Evolutionary conservation across 2,329 filamentous ascomycete species (phyloP).

Genomic region (Dothistroma septosporum): DNA sequence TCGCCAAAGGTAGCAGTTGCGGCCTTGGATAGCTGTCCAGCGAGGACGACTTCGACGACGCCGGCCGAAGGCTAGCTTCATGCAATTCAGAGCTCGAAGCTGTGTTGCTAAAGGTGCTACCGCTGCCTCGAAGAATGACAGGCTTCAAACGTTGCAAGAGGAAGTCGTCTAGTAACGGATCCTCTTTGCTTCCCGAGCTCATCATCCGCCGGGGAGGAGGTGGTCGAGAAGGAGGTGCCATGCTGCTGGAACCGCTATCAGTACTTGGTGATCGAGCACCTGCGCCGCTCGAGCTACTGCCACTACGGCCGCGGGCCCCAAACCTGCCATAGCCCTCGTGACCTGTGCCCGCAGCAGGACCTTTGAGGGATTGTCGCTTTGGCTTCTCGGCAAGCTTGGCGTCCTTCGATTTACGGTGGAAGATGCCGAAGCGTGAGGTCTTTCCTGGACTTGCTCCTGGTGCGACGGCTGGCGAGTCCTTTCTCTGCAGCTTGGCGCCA

Average conservation of each 20-base stretch:
- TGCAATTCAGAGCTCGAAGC: constrained; percentile 16
- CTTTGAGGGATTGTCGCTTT: constrained; percentile 62
- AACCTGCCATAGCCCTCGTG: constrained; percentile 79
- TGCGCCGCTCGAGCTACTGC: constrained; percentile 51
- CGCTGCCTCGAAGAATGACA: constrained; percentile 43
- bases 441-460: constrained; percentile 58
- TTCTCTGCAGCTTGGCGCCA: constrained; percentile 24
- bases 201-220: constrained; percentile 38
- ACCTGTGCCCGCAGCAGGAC: constrained; percentile 85
- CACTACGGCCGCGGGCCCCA: constrained; percentile 61
- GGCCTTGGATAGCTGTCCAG: constrained; percentile 22
- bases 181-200: constrained; percentile 41
- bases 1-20: constrained; percentile 31
- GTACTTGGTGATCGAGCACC: constrained; percentile 46
- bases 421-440: constrained; percentile 70
- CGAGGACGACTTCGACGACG: constrained; percentile 23
- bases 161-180: constrained; percentile 45
- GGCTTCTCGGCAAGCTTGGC: constrained; percentile 54
- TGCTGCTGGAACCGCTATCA: constrained; percentile 38
- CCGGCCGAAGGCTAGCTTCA: constrained; percentile 8
- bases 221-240: constrained; percentile 21
- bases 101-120: constrained; percentile 34
- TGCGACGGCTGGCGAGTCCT: constrained; percentile 36
- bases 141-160: constrained; percentile 44
- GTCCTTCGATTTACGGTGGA: constrained; percentile 65